These are phyloP conservation scores for Fusarium coffeatum DNA, from an alignment of 2,329 filamentous ascomycete species.

Conservation along the genomic window DNA sequence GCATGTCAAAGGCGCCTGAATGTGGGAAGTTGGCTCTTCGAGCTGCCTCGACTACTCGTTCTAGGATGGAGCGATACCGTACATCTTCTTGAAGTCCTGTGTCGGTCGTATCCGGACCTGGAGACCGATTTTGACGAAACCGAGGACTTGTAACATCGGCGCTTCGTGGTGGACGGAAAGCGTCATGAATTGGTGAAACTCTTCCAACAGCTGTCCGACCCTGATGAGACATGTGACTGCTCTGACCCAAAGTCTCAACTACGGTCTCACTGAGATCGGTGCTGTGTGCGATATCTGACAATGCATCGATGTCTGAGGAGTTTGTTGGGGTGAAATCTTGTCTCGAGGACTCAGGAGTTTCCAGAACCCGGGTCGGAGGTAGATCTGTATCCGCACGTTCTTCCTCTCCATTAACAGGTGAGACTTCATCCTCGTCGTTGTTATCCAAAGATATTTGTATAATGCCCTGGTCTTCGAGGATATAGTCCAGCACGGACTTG, in stretches of 20 bases:
- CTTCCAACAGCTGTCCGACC: not conserved
- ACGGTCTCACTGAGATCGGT: not conserved
- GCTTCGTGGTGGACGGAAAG: not conserved
- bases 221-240: constrained; percentile 3
- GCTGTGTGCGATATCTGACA: not conserved
- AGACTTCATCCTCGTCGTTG: not conserved
- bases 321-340: constrained; percentile 7
- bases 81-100: not conserved
- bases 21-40: constrained; percentile 23
- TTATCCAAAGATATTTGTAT: constrained; percentile 21
- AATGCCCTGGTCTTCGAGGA: constrained; percentile 34
- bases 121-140: no score
- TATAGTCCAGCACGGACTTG: constrained; percentile 6
- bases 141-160: not conserved
- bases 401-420: accelerated
- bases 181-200: not conserved
- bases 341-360: not conserved
- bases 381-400: not conserved
- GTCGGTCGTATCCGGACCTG: not conserved
- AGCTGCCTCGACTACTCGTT: constrained; percentile 22
- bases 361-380: not conserved
- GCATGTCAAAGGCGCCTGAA: constrained; percentile 23
- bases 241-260: constrained; percentile 1
- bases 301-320: not conserved
- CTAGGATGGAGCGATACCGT: constrained; percentile 13